phyloP scores from a whole-genome alignment of 441 rosid species.

The California macrophylla region DNA sequence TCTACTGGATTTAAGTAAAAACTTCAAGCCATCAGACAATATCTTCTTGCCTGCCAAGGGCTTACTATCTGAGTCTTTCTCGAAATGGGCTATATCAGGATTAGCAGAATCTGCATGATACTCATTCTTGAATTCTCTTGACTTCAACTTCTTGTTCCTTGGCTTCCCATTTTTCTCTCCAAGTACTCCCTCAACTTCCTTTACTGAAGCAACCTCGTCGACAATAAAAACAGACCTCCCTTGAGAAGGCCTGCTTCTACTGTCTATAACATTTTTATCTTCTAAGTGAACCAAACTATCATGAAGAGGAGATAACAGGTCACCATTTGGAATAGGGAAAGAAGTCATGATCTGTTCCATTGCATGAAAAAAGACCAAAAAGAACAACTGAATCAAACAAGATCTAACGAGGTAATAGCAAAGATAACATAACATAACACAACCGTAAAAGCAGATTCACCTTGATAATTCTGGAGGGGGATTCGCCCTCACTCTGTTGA shows the following conservation, averaged over 20 bases:
- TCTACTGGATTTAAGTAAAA: neutral
- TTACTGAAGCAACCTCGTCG: neutral
- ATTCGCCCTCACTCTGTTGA: conserved; percentile 19
- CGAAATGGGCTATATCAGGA: neutral
- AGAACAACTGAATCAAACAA: neutral
- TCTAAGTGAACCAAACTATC: conserved; percentile 36
- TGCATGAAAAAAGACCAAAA: conserved; percentile 20
- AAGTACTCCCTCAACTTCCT: conserved; percentile 20
- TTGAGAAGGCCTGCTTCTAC: conserved; percentile 18
- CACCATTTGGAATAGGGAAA: conserved; percentile 30
- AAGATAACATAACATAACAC: neutral
- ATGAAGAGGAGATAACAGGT: conserved; percentile 53
- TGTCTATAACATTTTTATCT: conserved; percentile 21
- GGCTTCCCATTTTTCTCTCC: neutral
- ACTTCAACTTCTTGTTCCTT: neutral
- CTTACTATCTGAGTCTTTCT: neutral
- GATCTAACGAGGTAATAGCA: neutral
- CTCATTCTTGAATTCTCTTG: neutral
- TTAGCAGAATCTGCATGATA: neutral
- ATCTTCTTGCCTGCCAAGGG: neutral
- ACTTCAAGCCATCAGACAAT: conserved; percentile 3
- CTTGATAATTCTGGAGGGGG: conserved; percentile 49
- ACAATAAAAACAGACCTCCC: neutral
- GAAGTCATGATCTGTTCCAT: conserved; percentile 73
- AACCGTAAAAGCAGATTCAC: conserved; percentile 20